Conservation (phyloP, 2,329 filamentous ascomycete species). For the Venturia nashicola region DNA sequence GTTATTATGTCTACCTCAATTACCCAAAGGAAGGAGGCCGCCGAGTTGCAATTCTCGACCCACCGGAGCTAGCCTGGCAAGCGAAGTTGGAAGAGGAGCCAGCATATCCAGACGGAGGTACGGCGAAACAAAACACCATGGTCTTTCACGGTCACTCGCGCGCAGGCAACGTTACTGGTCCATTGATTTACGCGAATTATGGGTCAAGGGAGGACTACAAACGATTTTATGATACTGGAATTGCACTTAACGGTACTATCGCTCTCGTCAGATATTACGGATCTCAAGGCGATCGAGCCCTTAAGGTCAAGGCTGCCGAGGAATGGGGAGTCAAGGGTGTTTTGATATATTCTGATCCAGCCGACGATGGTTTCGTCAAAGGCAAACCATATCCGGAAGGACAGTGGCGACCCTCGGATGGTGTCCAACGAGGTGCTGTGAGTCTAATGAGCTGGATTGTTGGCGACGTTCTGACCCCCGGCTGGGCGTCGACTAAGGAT, state of each 20-base stretch:
- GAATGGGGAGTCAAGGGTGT: slow-evolving; percentile 75
- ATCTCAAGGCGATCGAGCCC: slow-evolving; percentile 50
- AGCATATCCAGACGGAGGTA: slow-evolving; percentile 31
- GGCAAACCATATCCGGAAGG: slow-evolving; percentile 66
- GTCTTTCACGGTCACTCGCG: slow-evolving; percentile 80
- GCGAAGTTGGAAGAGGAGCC: slow-evolving; percentile 74
- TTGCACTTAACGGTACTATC: slow-evolving; percentile 68
- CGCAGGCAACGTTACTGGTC: slow-evolving; percentile 73
- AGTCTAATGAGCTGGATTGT: slow-evolving; percentile 70
- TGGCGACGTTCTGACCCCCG: slow-evolving; percentile 86
- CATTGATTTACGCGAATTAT: slow-evolving; percentile 84
- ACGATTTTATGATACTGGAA: slow-evolving; percentile 53
- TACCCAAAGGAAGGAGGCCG: slow-evolving; percentile 71
- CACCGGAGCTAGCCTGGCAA: slow-evolving; percentile 58
- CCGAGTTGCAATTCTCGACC: slow-evolving; percentile 66
- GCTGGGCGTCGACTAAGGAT: slow-evolving; percentile 54
- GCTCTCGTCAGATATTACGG: slow-evolving; percentile 66
- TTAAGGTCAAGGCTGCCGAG: slow-evolving; percentile 87
- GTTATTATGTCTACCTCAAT: slow-evolving; percentile 79
- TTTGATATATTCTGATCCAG: slow-evolving; percentile 84
- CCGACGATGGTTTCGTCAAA: slow-evolving; percentile 66
- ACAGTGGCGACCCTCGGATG: slow-evolving; percentile 67
- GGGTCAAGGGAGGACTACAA: slow-evolving; percentile 77
- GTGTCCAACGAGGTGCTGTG: slow-evolving; percentile 72
- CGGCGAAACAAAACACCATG: background rate